Conservation (phyloP, 148 eudicot species). For the Spergularia marina region DNA sequence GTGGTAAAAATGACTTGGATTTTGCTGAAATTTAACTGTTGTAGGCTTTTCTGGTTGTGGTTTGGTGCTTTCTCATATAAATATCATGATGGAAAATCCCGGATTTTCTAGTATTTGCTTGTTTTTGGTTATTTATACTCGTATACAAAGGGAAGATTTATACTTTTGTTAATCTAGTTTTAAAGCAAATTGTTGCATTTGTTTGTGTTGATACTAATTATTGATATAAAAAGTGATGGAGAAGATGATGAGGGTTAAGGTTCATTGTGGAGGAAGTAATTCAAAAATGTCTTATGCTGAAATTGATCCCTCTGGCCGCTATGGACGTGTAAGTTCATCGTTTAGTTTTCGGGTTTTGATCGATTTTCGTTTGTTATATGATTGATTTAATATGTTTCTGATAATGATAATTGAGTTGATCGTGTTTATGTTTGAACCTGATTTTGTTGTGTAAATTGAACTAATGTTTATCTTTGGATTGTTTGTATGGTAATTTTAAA, state of each 20-base stretch:
- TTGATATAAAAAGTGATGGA: conserved; percentile 27
- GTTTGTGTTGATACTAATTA: background rate
- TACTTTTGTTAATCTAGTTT: background rate
- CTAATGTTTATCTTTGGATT: background rate
- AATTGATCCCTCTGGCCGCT: conserved; percentile 56
- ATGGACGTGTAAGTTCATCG: conserved; percentile 60
- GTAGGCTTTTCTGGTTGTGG: conserved; percentile 68
- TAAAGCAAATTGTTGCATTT: background rate
- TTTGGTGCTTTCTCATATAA: conserved; percentile 68
- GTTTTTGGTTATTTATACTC: background rate
- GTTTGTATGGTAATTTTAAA: background rate
- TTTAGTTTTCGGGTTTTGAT: background rate
- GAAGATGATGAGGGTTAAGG: conserved; percentile 29
- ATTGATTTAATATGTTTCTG: background rate
- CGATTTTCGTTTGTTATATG: background rate
- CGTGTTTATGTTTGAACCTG: conserved; percentile 6
- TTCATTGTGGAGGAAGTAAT: conserved; percentile 22
- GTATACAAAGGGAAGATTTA: background rate
- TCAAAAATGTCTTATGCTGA: conserved; percentile 39
- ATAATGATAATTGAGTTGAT: background rate
- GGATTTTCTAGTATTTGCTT: conserved; percentile 46
- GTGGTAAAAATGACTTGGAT: conserved; percentile 62
- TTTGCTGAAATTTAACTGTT: conserved; percentile 69
- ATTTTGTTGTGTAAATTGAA: background rate
- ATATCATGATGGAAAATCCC: conserved; percentile 69